These are phyloP conservation scores for Penicillium psychrosexuale DNA, from an alignment of 2,329 filamentous ascomycete species.

Conservation along the genomic window DNA sequence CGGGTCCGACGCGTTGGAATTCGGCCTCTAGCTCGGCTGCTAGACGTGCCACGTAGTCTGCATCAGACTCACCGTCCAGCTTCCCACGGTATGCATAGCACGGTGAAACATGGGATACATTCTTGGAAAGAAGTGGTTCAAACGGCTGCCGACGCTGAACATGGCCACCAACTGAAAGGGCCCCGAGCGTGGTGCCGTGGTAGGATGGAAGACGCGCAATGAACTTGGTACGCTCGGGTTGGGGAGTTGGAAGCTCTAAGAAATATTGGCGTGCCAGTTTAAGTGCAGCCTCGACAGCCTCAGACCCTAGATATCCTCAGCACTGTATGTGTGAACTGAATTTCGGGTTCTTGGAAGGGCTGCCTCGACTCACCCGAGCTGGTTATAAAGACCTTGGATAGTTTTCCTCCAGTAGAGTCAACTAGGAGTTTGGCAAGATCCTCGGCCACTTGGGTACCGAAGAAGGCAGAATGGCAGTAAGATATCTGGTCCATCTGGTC, in stretches of 20 bases:
- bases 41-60: constrained; percentile 59
- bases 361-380: constrained; percentile 50
- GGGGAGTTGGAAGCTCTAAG: constrained; percentile 51
- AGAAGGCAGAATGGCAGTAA: constrained; percentile 61
- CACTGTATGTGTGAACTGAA: background rate
- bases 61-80: constrained; percentile 51
- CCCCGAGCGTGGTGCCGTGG: constrained; percentile 67
- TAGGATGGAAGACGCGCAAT: constrained; percentile 66
- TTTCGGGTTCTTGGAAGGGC: background rate
- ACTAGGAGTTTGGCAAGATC: constrained; percentile 52
- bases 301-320: constrained; percentile 50
- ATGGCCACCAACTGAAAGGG: constrained; percentile 62
- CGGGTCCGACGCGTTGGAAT: constrained; percentile 61
- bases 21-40: constrained; percentile 64
- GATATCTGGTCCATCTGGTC: constrained; percentile 58
- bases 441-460: constrained; percentile 53
- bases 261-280: constrained; percentile 68
- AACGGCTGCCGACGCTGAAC: constrained; percentile 59
- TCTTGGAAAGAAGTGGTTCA: constrained; percentile 55
- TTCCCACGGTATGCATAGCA: constrained; percentile 65
- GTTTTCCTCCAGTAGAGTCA: constrained; percentile 50
- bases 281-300: constrained; percentile 66
- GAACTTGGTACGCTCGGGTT: constrained; percentile 57
- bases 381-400: constrained; percentile 56
- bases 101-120: constrained; percentile 61